phyloP scores from a whole-genome alignment of 805 yeast genomes.

The Allodekkera sacchari region DNA sequence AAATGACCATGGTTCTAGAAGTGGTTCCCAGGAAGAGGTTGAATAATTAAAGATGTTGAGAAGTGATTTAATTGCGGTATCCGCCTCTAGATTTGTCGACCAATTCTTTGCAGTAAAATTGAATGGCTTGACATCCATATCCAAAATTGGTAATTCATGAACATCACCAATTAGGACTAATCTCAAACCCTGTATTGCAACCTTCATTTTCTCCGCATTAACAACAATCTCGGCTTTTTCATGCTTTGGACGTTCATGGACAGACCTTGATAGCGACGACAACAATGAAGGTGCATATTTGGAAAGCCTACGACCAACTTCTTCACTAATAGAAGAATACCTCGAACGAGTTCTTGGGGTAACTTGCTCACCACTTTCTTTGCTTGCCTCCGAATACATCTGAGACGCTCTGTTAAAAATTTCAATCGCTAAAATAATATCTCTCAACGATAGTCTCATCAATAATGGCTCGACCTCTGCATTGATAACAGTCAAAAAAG shows the following conservation, averaged over 20 bases:
- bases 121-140: constrained; percentile 66
- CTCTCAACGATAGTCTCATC: constrained; percentile 77
- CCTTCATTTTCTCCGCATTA: constrained; percentile 59
- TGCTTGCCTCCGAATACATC: constrained; percentile 27
- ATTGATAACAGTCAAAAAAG: constrained; percentile 54
- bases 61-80: constrained; percentile 52
- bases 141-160: constrained; percentile 83
- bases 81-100: constrained; percentile 76
- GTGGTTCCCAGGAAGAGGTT: constrained; percentile 90
- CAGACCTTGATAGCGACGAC: constrained; percentile 37
- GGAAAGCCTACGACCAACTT: constrained; percentile 50
- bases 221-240: constrained; percentile 34
- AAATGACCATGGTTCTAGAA: constrained; percentile 81
- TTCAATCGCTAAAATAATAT: constrained; percentile 68
- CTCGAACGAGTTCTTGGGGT: constrained; percentile 18
- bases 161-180: constrained; percentile 83
- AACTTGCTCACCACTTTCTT: constrained; percentile 9
- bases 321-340: constrained; percentile 41
- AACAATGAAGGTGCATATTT: constrained; percentile 63
- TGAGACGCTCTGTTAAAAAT: constrained; percentile 68
- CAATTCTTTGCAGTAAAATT: constrained; percentile 65
- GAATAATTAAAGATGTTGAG: constrained; percentile 82
- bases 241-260: constrained; percentile 5
- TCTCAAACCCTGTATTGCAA: constrained; percentile 67
- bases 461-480: constrained; percentile 73